A percentile compares a stretch with the other conserved stretches of the same genome.
Conservation (phyloP, 352 stramenopile species). For the Globisporangium polare region DNA sequence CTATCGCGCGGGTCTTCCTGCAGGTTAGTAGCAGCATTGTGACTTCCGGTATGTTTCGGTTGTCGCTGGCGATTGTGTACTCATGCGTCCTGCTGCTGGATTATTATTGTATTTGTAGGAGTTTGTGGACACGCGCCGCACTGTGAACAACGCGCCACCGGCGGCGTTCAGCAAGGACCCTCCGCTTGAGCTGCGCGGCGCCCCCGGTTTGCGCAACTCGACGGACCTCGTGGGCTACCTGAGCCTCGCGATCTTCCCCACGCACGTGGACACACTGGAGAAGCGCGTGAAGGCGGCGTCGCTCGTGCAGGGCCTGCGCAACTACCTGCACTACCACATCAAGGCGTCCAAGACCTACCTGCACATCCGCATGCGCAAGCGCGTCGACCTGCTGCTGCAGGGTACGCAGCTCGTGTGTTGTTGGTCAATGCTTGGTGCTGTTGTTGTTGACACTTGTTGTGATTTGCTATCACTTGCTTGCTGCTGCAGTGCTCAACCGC, state of each 20-base stretch:
- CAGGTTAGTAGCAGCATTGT: conserved; percentile 26
- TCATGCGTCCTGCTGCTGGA: conserved; percentile 8
- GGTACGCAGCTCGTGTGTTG: too few relatives aligned
- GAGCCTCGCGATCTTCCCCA: conserved; percentile 85
- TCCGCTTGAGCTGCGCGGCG: conserved; percentile 79
- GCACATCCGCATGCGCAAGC: conserved; percentile 95
- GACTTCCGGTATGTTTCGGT: too few relatives aligned
- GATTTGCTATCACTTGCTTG: background rate
- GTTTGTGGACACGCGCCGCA: conserved; percentile 89
- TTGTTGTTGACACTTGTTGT: background rate
- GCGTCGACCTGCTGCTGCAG: conserved; percentile 90
- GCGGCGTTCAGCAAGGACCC: conserved; percentile 89
- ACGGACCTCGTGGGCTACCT: conserved; percentile 88
- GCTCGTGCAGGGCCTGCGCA: conserved; percentile 86
- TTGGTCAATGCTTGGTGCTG: too few relatives aligned
- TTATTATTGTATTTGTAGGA: conserved; percentile 44
- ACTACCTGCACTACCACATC: conserved; percentile 96
- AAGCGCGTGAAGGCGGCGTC: conserved; percentile 89
- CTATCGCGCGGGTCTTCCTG: conserved; percentile 89
- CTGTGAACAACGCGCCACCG: conserved; percentile 93
- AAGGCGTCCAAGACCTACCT: conserved; percentile 95
- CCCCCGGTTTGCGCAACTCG: conserved; percentile 54
- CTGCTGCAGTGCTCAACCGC: conserved; percentile 83
- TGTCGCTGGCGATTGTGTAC: background rate
- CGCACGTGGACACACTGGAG: conserved; percentile 83